Base-by-base conservation (phyloP, 2,329 filamentous ascomycete genomes). In the Penicillium sp. region DNA sequence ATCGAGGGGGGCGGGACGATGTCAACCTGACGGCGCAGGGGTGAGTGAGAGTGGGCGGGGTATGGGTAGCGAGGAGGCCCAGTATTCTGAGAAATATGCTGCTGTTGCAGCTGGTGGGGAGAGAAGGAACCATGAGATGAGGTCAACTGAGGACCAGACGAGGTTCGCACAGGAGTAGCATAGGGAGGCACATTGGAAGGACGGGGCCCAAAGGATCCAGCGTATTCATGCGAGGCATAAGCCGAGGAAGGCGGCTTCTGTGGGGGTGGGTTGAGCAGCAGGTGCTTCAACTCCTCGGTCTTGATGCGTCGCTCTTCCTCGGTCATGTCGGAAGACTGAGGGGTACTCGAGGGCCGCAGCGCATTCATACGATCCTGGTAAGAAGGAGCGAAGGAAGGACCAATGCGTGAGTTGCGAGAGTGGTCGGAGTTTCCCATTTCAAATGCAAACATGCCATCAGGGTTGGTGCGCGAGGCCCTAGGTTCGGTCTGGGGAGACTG, bases 381-480 rank as follows among this genome's bases (percentile, higher is more conserved):
- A 9, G 77, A 73, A 14, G 86, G 88, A 5, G 88, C 86, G 69
- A 90, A 89, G 2, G 87, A 82, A 28, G 86, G 86, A 4, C 82
- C 88, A 62, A 86, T 82, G 30, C 79, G 76, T 43, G 76, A 79
- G 41, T 78, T 78, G 19, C 80, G 78, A 38, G 72, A 10, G 36
- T 45, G 73, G n/a, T 78, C 70, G 17, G 79, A 81, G 25, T 82
- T 82, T 60, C 90, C 85, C 43, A 91, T 77, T 67, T 95, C 90
- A 59, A 86, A 81, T 8, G 84, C 72, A 57, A 91, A 89, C 30
- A 89, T 81, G 25, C 81, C 82, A 56, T 80, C 79, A 37, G 77
- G 75, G 35, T 75, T 73, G 28, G 77, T 72, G 42, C 74, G 72
- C 44, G 75, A 74, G 48, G 61, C 64, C 54, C 73, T 64, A 55